These are phyloP conservation scores for Thuja plicata DNA, from an alignment of 83 land plant species.

Conservation along the genomic window DNA sequence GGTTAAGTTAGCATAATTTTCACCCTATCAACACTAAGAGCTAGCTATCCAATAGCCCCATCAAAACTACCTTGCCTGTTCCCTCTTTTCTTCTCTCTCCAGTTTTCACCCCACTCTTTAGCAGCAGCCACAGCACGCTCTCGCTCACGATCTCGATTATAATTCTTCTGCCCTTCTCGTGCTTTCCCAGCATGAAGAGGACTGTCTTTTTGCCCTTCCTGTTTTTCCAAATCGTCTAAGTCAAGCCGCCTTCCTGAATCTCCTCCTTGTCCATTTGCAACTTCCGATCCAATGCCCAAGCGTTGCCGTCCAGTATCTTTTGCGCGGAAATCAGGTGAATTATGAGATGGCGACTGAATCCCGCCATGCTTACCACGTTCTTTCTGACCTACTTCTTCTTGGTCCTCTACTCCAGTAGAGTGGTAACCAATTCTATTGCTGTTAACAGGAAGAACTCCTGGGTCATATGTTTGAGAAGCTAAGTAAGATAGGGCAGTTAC, in stretches of 20 bases:
- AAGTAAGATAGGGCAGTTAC: slow-evolving; percentile 22
- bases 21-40: slow-evolving; percentile 8
- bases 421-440: slow-evolving; percentile 8
- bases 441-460: slow-evolving; percentile 6
- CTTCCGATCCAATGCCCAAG: background rate
- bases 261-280: background rate
- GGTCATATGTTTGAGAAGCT: slow-evolving; percentile 19
- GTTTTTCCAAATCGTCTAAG: slow-evolving; percentile 7
- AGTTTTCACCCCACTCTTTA: slow-evolving; percentile 51
- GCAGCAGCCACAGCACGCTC: slow-evolving; percentile 60
- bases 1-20: background rate
- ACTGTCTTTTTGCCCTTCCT: slow-evolving; percentile 4
- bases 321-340: slow-evolving; percentile 16
- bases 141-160: slow-evolving; percentile 26
- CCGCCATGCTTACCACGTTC: slow-evolving; percentile 1
- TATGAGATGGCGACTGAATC: slow-evolving; percentile 13
- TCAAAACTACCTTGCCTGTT: slow-evolving; percentile 21
- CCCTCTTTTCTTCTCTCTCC: slow-evolving; percentile 29
- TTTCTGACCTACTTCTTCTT: slow-evolving; percentile 7
- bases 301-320: slow-evolving; percentile 9
- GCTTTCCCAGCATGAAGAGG: slow-evolving; percentile 8
- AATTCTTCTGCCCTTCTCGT: background rate
- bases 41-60: slow-evolving; percentile 17
- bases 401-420: background rate
- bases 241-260: slow-evolving; percentile 3